These are phyloP conservation scores for Boletales sp. DNA, from an alignment of 768 basidiomycete species.

Conservation along the genomic window DNA sequence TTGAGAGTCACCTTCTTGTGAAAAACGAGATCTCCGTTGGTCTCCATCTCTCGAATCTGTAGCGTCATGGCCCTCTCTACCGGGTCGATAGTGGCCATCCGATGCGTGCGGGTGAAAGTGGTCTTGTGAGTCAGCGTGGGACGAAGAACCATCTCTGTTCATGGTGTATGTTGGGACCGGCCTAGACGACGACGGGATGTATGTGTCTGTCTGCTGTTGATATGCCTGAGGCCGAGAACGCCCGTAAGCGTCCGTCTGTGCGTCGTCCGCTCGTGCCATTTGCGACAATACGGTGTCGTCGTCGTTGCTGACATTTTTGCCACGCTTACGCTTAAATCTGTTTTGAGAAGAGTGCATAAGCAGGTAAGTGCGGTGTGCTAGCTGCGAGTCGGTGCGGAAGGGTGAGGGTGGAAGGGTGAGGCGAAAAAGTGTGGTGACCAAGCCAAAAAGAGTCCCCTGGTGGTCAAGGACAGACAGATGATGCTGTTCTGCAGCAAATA, in stretches of 20 bases:
- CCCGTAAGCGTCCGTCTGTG: constrained; percentile 50
- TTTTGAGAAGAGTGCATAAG: constrained; percentile 37
- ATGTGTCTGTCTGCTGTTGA: constrained; percentile 41
- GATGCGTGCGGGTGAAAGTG: constrained; percentile 35
- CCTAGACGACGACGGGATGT: constrained; percentile 42
- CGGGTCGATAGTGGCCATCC: constrained; percentile 49
- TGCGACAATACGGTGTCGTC: constrained; percentile 39
- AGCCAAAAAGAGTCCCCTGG: constrained; percentile 27
- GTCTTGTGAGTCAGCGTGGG: constrained; percentile 47
- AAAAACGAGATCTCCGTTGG: constrained; percentile 40
- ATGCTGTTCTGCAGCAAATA: constrained; percentile 21
- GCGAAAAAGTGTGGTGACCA: constrained; percentile 26
- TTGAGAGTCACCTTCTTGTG: constrained; percentile 40
- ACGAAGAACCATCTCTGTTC: constrained; percentile 50
- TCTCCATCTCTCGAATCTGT: constrained; percentile 43
- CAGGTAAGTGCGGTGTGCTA: constrained; percentile 16
- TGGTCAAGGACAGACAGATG: constrained; percentile 20
- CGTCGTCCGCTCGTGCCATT: constrained; percentile 49
- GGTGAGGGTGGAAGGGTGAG: constrained; percentile 17
- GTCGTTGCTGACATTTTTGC: constrained; percentile 48
- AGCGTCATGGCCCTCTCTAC: constrained; percentile 48
- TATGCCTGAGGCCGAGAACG: constrained; percentile 44
- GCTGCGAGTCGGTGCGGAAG: constrained; percentile 17
- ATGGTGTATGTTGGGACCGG: constrained; percentile 44
- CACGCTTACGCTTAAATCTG: constrained; percentile 50